Conservation (phyloP, 345 rosid genomes). For the Angophora floribunda region DNA sequence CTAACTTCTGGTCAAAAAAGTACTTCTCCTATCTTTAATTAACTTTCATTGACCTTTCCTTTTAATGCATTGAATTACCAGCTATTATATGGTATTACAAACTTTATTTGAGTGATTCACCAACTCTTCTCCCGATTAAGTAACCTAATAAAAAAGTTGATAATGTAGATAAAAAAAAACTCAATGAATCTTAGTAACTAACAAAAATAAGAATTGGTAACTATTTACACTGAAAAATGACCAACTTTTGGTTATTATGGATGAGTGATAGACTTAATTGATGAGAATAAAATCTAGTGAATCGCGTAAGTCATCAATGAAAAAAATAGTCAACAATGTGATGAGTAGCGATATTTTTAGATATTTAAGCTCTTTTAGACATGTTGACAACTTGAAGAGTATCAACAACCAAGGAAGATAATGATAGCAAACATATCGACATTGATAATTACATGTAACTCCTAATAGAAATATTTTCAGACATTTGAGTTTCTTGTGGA, state of each 20-base stretch:
- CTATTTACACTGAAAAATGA: background rate
- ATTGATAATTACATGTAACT: background rate
- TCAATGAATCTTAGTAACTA: background rate
- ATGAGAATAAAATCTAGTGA: background rate
- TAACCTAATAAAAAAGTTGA: background rate
- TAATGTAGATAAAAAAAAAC: background rate
- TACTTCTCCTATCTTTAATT: background rate
- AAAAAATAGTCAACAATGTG: background rate
- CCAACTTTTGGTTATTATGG: background rate
- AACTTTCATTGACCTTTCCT: background rate
- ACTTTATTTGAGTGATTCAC: background rate
- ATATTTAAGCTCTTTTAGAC: background rate
- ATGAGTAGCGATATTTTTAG: accelerated
- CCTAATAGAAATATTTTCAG: background rate
- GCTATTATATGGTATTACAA: background rate
- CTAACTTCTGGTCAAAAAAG: background rate
- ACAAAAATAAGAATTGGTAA: background rate
- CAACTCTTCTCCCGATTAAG: background rate
- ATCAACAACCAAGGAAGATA: background rate
- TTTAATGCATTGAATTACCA: background rate
- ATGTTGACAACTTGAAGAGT: background rate
- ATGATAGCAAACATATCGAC: too few relatives aligned
- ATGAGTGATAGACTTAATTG: background rate
- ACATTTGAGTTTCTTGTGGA: background rate
- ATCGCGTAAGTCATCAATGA: background rate